Base-by-base conservation (phyloP, 306 rosid genomes). In the Oxytropis ochrocephala region DNA sequence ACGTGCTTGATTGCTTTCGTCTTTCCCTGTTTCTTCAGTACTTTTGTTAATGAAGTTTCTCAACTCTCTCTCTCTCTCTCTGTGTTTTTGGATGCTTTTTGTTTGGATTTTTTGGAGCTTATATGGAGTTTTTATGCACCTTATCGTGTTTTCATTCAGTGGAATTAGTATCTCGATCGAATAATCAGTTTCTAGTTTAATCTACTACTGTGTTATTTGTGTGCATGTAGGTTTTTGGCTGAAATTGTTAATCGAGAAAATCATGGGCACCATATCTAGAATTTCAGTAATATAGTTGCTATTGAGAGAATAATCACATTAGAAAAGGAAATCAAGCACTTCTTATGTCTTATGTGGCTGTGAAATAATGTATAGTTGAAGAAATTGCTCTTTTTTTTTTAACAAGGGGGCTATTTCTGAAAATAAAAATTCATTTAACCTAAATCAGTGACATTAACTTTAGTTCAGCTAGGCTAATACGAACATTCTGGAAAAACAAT, bases 81-180 rank as follows among this genome's bases (percentile, higher is more conserved):
- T 21, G 24, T 21, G 29, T 24, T 30, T 60, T 51, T 42, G 77
- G 59, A 58, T 71, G 71, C 53, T 38, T 75, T 42, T 56, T 72
- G 11, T 64, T 75, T 56, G 7, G 17, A 36, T 38, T 46, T 48
- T 54, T 39, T 66, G 73, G 29, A 39, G 54, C 64, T 73, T 60
- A 51, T 64, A 0, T 70, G 21, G 27, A 61, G 76, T 65, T 54
- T 32, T 57, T 58, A 54, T 61, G 36, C 49, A 19, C 53, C 13
- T 69, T 66, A 75, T 67, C 52, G 17, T 62, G 36, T 72, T 60
- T 61, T 72, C 27, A 72, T 64, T 50, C 35, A 0, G 11, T 67
- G 44, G 10, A 6, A 29, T 77, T 73, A 4, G 60, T 56, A 42
- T 69, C 4, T 18, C 6, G 33, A 8, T 18, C 10, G n/a, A 50